Conservation (phyloP, 73 alveolate species). For the Tetrahymena elliotti region DNA sequence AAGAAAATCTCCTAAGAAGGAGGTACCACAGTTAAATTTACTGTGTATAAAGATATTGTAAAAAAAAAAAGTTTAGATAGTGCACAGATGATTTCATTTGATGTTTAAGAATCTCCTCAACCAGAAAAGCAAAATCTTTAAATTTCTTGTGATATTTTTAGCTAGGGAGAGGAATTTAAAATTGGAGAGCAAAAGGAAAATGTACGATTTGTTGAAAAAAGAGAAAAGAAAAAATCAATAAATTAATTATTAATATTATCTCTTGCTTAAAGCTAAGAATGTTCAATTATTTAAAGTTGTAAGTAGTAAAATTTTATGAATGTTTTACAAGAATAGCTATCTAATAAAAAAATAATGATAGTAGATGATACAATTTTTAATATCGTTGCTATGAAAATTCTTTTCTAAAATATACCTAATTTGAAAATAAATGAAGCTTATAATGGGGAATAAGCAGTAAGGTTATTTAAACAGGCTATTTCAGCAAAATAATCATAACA, state of each 20-base stretch:
- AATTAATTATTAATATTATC: neutral
- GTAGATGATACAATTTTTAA: constrained; percentile 24
- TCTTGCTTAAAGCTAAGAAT: neutral
- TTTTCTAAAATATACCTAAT: neutral
- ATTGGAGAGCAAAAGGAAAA: neutral
- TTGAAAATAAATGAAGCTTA: constrained; percentile 9
- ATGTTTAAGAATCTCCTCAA: neutral
- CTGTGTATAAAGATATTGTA: neutral
- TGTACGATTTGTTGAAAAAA: neutral
- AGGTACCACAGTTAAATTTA: neutral
- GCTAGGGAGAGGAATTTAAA: neutral
- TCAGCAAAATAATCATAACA: neutral
- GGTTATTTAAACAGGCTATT: neutral
- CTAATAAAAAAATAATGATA: neutral
- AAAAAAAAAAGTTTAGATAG: neutral
- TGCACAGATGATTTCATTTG: neutral
- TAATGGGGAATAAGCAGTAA: constrained; percentile 19
- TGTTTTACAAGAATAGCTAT: neutral
- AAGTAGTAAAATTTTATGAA: neutral
- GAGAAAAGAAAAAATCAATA: neutral
- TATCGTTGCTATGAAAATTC: constrained; percentile 6
- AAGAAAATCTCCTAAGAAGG: neutral
- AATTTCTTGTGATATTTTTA: neutral
- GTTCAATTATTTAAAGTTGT: neutral
- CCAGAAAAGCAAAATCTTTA: neutral